These are phyloP conservation scores for Circinella umbellata DNA, from an alignment of 371 early-diverging fungal genomes.

Conservation along the genomic window DNA sequence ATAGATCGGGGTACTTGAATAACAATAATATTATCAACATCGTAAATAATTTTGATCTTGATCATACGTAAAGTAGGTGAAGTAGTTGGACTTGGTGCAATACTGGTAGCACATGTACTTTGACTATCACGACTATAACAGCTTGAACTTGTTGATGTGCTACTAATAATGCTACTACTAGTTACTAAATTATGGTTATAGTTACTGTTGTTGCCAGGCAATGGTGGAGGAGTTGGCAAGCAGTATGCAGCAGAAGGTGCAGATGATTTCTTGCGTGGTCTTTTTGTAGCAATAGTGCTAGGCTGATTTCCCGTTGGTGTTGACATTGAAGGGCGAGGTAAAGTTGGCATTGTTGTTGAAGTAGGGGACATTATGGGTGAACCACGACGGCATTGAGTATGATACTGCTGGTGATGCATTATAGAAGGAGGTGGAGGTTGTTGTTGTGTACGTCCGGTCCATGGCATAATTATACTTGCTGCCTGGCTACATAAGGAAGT, in stretches of 20 bases:
- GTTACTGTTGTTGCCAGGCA: background rate
- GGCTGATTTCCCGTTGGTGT: background rate
- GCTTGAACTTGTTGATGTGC: slow-evolving; percentile 5
- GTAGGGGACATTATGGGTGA: background rate
- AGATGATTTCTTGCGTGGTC: background rate
- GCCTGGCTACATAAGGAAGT: slow-evolving; percentile 23
- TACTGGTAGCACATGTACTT: slow-evolving; percentile 18
- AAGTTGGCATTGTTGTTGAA: background rate
- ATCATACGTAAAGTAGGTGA: slow-evolving; percentile 21
- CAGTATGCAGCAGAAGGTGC: background rate
- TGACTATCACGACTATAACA: slow-evolving; percentile 15
- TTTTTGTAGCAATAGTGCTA: background rate
- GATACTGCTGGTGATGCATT: slow-evolving; percentile 7
- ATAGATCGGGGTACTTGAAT: slow-evolving; percentile 32
- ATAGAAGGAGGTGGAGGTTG: slow-evolving; percentile 7
- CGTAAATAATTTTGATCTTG: slow-evolving; percentile 35
- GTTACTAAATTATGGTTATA: background rate
- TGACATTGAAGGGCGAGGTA: background rate
- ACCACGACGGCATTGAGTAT: slow-evolving; percentile 2
- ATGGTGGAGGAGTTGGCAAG: slow-evolving; percentile 1
- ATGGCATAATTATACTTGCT: slow-evolving; percentile 23
- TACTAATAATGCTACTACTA: slow-evolving; percentile 13
- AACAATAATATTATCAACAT: slow-evolving; percentile 35
- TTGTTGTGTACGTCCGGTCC: slow-evolving; percentile 14
- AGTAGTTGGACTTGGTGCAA: slow-evolving; percentile 23